Conservation (phyloP, 1,284 basidiomycete species). For the Ganoderma lingzhi region DNA sequence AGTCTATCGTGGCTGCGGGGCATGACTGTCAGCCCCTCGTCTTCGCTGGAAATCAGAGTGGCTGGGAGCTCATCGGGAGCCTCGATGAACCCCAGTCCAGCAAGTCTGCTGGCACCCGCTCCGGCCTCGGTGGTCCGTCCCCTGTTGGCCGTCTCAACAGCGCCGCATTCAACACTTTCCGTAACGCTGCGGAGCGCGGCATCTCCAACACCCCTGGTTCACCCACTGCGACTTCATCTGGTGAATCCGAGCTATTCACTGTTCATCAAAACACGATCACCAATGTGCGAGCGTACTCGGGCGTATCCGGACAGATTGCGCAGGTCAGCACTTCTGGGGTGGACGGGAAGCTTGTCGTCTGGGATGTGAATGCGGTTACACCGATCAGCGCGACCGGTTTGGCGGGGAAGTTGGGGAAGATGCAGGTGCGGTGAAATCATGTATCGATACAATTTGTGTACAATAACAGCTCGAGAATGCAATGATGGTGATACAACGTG, state of each 20-base stretch:
- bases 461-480: neutral
- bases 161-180: conserved; percentile 96
- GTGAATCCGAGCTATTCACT: conserved; percentile 83
- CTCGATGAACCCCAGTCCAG: conserved; percentile 80
- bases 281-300: conserved; percentile 82
- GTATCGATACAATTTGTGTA: conserved; percentile 34
- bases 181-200: conserved; percentile 91
- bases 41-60: conserved; percentile 74
- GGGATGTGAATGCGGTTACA: conserved; percentile 75
- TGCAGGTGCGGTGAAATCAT: conserved; percentile 51
- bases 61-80: conserved; percentile 83
- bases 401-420: conserved; percentile 51
- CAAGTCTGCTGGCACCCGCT: conserved; percentile 51
- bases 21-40: conserved; percentile 98
- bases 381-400: conserved; percentile 36
- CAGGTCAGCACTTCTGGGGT: conserved; percentile 94
- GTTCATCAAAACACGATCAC: conserved; percentile 99
- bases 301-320: conserved; percentile 65
- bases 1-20: conserved; percentile 88
- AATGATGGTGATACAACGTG: conserved; percentile 11
- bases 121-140: conserved; percentile 49
- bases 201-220: conserved; percentile 56
- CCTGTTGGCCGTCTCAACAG: conserved; percentile 88
- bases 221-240: conserved; percentile 44
- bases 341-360: conserved; percentile 94